These are phyloP conservation scores for Gremmenia infestans DNA, from an alignment of 2,329 filamentous ascomycete species.

Conservation along the genomic window DNA sequence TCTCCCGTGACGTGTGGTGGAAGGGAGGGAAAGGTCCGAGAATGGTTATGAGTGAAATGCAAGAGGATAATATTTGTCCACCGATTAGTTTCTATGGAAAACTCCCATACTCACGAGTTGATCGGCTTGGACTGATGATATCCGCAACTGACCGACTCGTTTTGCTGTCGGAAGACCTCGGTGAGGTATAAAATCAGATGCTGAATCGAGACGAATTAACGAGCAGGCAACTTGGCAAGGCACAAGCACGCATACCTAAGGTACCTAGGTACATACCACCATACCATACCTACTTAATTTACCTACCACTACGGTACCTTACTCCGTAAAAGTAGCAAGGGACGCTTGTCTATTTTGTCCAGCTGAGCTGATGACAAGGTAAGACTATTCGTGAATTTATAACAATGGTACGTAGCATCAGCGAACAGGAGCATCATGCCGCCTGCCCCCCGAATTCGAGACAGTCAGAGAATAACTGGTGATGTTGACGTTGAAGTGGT, in stretches of 20 bases:
- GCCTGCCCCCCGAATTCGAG: no score
- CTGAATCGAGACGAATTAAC: constrained; percentile 12
- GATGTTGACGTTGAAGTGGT: no score
- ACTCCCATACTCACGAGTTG: no score
- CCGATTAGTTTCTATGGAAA: no score
- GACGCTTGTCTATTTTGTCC: constrained; percentile 11
- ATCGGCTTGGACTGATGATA: neutral
- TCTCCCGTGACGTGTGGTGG: neutral
- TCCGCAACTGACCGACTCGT: neutral
- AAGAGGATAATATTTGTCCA: neutral
- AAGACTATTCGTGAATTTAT: constrained; percentile 8
- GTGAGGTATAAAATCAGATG: neutral
- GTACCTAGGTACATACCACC: neutral
- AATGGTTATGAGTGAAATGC: neutral
- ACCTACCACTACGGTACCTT: neutral
- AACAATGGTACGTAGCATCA: neutral
- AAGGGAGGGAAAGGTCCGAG: neutral
- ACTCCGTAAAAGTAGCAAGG: neutral
- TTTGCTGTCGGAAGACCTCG: neutral
- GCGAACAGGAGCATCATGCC: neutral
- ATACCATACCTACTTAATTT: no score
- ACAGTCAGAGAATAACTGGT: neutral
- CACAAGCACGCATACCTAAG: constrained; percentile 2
- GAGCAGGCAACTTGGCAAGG: neutral
- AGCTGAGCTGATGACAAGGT: constrained; percentile 16